phyloP scores from a whole-genome alignment of 2,329 filamentous ascomycete genomes.

The Rhynchosporium agropyri region DNA sequence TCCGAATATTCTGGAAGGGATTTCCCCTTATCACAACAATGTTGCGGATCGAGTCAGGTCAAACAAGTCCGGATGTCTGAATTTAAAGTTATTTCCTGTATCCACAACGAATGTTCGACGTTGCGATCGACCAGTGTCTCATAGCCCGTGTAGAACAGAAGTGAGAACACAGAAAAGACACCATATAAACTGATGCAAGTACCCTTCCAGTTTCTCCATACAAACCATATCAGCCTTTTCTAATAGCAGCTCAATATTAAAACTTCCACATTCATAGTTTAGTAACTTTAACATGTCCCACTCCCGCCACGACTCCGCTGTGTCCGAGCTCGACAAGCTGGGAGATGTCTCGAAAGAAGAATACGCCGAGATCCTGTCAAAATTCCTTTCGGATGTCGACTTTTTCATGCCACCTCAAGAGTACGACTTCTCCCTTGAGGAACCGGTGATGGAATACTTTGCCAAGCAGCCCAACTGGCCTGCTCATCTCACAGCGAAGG shows the following conservation, averaged over 20 bases:
- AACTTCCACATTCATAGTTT: not conserved
- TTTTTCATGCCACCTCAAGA: constrained; percentile 6
- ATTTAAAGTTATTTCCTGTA: not conserved
- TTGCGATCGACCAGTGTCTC: constrained; percentile 2
- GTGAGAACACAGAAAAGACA: constrained; percentile 7
- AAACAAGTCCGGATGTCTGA: constrained; percentile 4
- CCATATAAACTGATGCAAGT: not conserved
- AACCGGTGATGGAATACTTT: constrained; percentile 11
- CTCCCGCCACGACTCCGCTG: constrained; percentile 11
- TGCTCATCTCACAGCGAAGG: constrained; percentile 11
- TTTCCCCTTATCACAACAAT: no score
- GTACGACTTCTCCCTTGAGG: constrained; percentile 14
- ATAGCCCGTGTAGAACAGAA: constrained; percentile 1
- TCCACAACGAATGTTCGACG: not conserved
- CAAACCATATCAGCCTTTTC: not conserved
- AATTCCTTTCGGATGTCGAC: constrained; percentile 14
- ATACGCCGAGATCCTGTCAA: constrained; percentile 14
- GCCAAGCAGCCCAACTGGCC: constrained; percentile 10
- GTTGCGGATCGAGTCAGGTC: not conserved
- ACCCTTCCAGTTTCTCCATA: constrained; percentile 3
- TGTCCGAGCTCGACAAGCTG: constrained; percentile 2
- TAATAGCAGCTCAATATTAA: not conserved
- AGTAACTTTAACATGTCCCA: constrained; percentile 7
- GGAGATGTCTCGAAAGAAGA: constrained; percentile 16
- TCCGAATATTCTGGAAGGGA: no score